Evolutionary conservation across 1,284 basidiomycete genomes (phyloP), one percentile per base, ranked within the genome.

Genomic region (Trichosporon sp.): DNA sequence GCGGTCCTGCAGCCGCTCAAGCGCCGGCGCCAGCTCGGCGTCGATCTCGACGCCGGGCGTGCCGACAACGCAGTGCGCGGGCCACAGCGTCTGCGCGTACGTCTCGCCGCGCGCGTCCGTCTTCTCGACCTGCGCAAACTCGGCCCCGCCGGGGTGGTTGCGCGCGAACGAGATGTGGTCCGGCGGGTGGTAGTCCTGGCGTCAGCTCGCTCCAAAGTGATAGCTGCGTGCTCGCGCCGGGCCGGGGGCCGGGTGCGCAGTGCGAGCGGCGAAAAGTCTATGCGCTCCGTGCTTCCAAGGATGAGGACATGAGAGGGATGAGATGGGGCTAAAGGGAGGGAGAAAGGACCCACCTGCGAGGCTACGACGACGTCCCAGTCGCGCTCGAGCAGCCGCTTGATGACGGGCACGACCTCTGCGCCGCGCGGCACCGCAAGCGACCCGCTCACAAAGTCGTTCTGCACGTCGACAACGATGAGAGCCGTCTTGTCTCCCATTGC

Each of bases 111-210:
- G 62, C 15, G 73, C 75, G 73, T 79, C 71, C 21, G 75, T 81
- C 7, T 87, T 76, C 23, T 73, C 70, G 68, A 84, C 81, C 53
- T 82, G 77, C 0, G 77, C 75, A 77, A 87, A 88, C 3, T 86
- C 80, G 72, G 81, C 70, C 7, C 74, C 78, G 66, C 74, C 76
- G 32, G 38, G 38, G 74, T 89, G 88, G n/a, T 84, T 83, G 5
- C 86, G 85, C 0, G 88, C 88, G 79, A 91, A 91, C 18, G 88
- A 89, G 73, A 90, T 83, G 81, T 91, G 89, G 18, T 81, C 76
- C 3, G 75, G 74, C 0, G 89, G 89, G 77, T 91, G 89, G 71
- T 78, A 83, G 73, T 84, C 83, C 82, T 84, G 70, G 0, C 11
- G 23, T 68, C 44, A 62, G 63, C 38, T 31, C 5, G 3, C 7